phyloP scores from a whole-genome alignment of 352 stramenopile genomes.

The Globisporangium takayamanum region DNA sequence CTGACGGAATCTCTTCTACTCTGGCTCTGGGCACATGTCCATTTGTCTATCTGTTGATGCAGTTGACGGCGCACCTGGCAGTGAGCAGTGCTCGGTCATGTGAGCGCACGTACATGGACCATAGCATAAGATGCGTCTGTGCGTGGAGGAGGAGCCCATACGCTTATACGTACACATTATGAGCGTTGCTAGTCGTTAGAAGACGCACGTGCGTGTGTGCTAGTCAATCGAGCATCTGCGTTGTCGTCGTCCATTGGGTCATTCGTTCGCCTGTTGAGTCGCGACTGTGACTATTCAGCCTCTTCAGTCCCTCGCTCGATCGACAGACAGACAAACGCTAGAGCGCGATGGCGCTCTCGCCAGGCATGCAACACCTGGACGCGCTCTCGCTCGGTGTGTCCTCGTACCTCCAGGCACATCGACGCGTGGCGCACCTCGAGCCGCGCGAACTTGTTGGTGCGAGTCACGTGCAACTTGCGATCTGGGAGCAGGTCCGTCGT shows the following conservation, averaged over 20 bases:
- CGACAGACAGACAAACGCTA: no score
- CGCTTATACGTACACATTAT: no score
- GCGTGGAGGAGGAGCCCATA: no score
- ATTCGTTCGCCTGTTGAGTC: background rate
- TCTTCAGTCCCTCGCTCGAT: no score
- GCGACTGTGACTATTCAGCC: background rate
- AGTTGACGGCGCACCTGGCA: conserved; percentile 49
- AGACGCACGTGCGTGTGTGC: background rate
- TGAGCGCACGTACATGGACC: conserved; percentile 13
- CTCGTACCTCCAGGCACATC: conserved; percentile 56
- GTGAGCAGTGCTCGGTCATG: conserved; percentile 76
- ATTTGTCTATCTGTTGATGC: conserved; percentile 5
- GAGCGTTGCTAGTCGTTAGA: no score
- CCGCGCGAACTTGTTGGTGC: conserved; percentile 44
- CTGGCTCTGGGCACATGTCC: no score
- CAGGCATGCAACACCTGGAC: conserved; percentile 24
- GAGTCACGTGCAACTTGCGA: conserved; percentile 33
- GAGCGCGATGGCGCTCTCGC: conserved; percentile 5
- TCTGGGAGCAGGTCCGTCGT: conserved; percentile 57
- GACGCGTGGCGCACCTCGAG: conserved; percentile 46
- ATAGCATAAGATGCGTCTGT: no score
- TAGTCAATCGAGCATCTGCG: no score
- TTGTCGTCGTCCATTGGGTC: background rate
- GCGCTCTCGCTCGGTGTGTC: conserved; percentile 67
- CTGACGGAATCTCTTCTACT: no score